phyloP scores from a whole-genome alignment of 2,329 filamentous ascomycete species.

The Monosporascus cannonballus region DNA sequence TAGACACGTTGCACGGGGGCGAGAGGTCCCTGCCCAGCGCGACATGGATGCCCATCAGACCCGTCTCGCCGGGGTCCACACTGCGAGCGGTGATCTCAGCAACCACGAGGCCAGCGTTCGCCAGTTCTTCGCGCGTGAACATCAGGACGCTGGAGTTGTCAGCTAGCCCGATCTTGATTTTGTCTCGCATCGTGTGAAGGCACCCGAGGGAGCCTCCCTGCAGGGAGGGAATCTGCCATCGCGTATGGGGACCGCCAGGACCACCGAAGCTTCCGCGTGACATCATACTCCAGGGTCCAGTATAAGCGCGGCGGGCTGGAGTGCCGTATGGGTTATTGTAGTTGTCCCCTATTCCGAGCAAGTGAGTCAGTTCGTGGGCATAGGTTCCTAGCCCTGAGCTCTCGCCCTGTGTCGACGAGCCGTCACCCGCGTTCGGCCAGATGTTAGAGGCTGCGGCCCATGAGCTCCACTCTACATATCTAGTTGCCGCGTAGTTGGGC shows the following conservation, averaged over 20 bases:
- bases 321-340: constrained; percentile 47
- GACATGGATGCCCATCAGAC: constrained; percentile 42
- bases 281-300: constrained; percentile 48
- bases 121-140: constrained; percentile 36
- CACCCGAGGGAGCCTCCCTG: constrained; percentile 44
- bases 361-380: constrained; percentile 46
- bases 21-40: constrained; percentile 38
- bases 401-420: constrained; percentile 47
- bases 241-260: constrained; percentile 45
- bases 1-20: constrained; percentile 34
- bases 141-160: constrained; percentile 35
- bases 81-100: constrained; percentile 41
- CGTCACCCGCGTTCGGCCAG: constrained; percentile 48
- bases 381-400: constrained; percentile 47
- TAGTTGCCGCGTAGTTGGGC: constrained; percentile 41
- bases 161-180: constrained; percentile 43
- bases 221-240: constrained; percentile 45
- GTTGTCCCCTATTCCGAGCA: constrained; percentile 48
- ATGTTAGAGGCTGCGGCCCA: constrained; percentile 45
- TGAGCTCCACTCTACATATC: constrained; percentile 48
- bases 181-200: constrained; percentile 47
- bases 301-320: constrained; percentile 40
- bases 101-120: constrained; percentile 36
- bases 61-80: constrained; percentile 31
- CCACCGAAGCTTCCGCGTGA: constrained; percentile 46